These are phyloP conservation scores for Thalassiosira exigua DNA, from an alignment of 352 stramenopile genomes.

Conservation along the genomic window DNA sequence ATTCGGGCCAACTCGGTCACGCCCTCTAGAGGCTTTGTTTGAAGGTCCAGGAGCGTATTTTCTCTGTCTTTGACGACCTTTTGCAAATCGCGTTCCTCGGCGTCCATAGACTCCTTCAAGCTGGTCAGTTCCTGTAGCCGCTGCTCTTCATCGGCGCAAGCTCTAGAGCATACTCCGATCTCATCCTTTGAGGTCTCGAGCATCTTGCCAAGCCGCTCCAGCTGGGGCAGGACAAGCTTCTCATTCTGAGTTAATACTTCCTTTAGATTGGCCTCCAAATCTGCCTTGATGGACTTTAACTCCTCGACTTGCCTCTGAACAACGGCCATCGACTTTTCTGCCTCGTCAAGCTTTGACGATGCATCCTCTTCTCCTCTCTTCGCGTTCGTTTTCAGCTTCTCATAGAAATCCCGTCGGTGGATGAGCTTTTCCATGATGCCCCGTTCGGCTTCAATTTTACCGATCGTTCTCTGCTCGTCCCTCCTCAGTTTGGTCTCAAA, in stretches of 20 bases:
- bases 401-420: slow-evolving; percentile 26
- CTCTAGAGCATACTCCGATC: slow-evolving; percentile 15
- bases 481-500: slow-evolving; percentile 31
- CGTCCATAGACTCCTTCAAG: slow-evolving; percentile 6
- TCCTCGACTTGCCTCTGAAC: slow-evolving; percentile 26
- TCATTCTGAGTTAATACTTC: slow-evolving; percentile 39
- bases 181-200: slow-evolving; percentile 33
- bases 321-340: slow-evolving; percentile 22
- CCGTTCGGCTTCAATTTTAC: slow-evolving; percentile 38
- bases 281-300: slow-evolving; percentile 12
- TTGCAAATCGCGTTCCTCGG: slow-evolving; percentile 16
- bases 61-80: slow-evolving; percentile 22
- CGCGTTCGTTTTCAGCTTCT: slow-evolving; percentile 42
- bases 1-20: slow-evolving; percentile 10
- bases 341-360: slow-evolving; percentile 23
- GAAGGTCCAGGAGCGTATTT: slow-evolving; percentile 3
- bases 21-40: slow-evolving; percentile 12
- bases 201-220: slow-evolving; percentile 27
- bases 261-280: slow-evolving; percentile 18
- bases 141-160: slow-evolving; percentile 33
- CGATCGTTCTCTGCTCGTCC: slow-evolving; percentile 21
- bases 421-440: slow-evolving; percentile 20
- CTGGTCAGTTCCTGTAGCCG: slow-evolving; percentile 16
- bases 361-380: slow-evolving; percentile 31
- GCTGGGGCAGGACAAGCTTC: slow-evolving; percentile 28